Conservation (phyloP, 495 filamentous ascomycete genomes). For the Penicillium ucsense region DNA sequence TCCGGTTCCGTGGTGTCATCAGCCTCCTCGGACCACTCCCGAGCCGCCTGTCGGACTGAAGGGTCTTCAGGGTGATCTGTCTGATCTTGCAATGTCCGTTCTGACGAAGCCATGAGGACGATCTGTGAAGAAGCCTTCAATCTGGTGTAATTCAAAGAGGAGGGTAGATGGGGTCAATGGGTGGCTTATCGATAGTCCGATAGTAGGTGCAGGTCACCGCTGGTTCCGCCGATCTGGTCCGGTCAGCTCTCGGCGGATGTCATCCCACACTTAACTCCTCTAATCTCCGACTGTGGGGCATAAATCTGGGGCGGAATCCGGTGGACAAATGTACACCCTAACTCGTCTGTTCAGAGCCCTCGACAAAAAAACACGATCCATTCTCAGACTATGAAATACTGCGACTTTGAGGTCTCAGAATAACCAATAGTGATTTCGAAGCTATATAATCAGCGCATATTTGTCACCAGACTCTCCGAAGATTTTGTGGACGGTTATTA, state of each 20-base stretch:
- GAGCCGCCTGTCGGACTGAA: slow-evolving; percentile 26
- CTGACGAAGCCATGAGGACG: slow-evolving; percentile 9
- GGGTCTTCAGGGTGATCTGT: slow-evolving; percentile 1
- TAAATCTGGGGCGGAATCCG: no score
- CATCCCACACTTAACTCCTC: not conserved
- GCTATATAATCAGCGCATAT: no score
- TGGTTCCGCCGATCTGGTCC: not conserved
- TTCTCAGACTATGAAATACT: no score
- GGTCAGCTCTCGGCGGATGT: not conserved
- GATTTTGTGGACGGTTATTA: no score
- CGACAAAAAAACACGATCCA: no score
- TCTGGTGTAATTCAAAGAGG: not conserved
- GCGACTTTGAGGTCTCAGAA: no score
- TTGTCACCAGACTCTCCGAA: no score
- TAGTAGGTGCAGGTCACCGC: slow-evolving; percentile 5
- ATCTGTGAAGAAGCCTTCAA: not conserved
- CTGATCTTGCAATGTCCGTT: slow-evolving; percentile 2
- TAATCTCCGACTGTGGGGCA: slow-evolving; percentile 4
- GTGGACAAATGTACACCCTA: no score
- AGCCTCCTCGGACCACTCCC: slow-evolving; percentile 36
- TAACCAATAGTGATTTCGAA: no score
- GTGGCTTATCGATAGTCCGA: slow-evolving; percentile 20
- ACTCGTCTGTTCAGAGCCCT: no score
- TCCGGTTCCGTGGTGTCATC: slow-evolving; percentile 16
- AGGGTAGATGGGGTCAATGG: slow-evolving; percentile 8